Evolutionary conservation across 306 rosid species (phyloP).

Genomic region (Quercus agrifolia): DNA sequence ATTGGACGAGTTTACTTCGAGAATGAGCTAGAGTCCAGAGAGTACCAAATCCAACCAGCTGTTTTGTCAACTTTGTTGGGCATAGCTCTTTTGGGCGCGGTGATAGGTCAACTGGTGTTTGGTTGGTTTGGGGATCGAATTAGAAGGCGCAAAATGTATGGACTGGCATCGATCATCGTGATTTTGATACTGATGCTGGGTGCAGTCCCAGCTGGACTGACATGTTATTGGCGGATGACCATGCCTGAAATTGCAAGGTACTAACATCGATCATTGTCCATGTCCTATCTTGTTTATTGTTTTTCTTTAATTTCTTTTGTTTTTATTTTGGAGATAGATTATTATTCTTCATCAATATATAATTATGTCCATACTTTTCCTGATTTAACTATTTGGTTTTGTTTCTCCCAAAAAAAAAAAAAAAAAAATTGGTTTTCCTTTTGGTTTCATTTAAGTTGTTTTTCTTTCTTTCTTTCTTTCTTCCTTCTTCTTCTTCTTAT

Average conservation of each 20-base stretch:
- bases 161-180: conserved; percentile 51
- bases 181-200: conserved; percentile 62
- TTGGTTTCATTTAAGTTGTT: too few species aligned
- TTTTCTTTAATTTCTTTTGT: too few species aligned
- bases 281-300: too few species aligned
- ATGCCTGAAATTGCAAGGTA: conserved; percentile 90
- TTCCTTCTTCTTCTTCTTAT: too few species aligned
- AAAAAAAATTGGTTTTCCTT: too few species aligned
- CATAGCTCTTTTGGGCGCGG: conserved; percentile 47
- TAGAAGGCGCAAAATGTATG: conserved; percentile 57
- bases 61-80: conserved; percentile 39
- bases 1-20: conserved; percentile 51
- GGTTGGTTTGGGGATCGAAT: conserved; percentile 58
- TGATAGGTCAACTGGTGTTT: conserved; percentile 50
- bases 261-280: too few species aligned
- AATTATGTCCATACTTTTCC: too few species aligned
- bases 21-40: neutral
- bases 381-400: too few species aligned
- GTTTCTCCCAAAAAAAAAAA: too few species aligned
- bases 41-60: neutral
- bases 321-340: too few species aligned
- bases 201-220: conserved; percentile 64
- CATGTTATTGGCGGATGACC: conserved; percentile 81
- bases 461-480: too few species aligned
- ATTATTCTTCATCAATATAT: too few species aligned